Evolutionary conservation across 2,329 filamentous ascomycete genomes (phyloP), one percentile per base, ranked within the genome.

Genomic region (Chaetomiaceae sp.): DNA sequence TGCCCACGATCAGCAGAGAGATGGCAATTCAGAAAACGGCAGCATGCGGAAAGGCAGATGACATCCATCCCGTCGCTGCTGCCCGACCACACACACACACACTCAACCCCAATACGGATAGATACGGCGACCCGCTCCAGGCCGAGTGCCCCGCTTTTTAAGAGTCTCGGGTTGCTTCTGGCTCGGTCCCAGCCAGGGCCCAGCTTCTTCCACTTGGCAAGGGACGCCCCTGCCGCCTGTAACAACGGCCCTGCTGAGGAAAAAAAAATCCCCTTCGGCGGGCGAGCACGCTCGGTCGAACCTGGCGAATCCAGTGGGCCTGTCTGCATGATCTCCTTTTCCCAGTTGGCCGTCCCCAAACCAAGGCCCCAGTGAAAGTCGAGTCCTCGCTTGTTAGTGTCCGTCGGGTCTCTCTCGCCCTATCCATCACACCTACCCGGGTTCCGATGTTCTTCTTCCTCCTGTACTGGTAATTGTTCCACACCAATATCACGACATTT

Each of bases 241-340:
- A 38, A 45, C 48, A 50, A 32, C 24, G 40, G 48, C 41, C 49
- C 45, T 50, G 19, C 40, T 40, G 29, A 24, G 38, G 40, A 47
- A 5, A 24, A 41, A 42, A 47, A 5, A 24, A 5, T 9, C 34
- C 36, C 40, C 42, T 48, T 27, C 34, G 19, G 43, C 32, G 19
- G 30, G 18, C 37, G 26, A 39, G n/a, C 20, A 17, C 26, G 11
- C 27, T 34, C 36, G 27, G 50, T 45, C 42, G 37, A 41, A 50
- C 50, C 52, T 47, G 51, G 48, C 49, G 26, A 51, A 11, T 32
- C 6, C 35, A 44, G 45, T 45, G 47, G 51, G 49, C 47, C 52
- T 57, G 50, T 46, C 52, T 57, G 56, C 55, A 57, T 58, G 56
- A 58, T 58, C 55, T 49, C 30, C 56, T 51, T 42, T 45, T 46